Conservation (phyloP, 129 eudicot genomes). For the Scalesia atractyloides region DNA sequence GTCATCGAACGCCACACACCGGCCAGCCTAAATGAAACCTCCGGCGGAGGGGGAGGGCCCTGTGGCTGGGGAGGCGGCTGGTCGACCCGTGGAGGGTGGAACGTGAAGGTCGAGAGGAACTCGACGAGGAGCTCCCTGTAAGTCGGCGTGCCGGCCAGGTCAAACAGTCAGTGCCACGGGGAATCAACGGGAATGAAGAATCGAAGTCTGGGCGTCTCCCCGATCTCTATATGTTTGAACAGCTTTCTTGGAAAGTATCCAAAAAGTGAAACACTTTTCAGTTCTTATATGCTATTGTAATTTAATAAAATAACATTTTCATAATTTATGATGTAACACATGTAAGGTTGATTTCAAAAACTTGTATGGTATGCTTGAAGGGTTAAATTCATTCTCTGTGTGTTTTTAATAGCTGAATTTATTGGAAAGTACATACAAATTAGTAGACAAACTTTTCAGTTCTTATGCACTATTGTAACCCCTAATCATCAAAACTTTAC, state of each 20-base stretch:
- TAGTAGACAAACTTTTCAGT: not conserved
- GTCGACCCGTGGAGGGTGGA: no score
- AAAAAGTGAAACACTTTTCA: not conserved
- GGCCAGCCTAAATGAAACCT: no score
- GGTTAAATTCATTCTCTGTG: not conserved
- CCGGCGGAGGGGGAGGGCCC: no score
- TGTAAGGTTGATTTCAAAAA: not conserved
- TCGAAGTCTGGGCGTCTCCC: no score
- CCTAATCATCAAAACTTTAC: not conserved
- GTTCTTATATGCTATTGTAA: not conserved
- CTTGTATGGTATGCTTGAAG: not conserved
- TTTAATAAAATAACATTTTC: no score
- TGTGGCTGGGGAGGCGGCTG: no score
- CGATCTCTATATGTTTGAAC: not conserved
- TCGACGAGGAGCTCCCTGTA: no score
- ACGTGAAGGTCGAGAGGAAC: no score
- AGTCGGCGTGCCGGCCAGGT: no score
- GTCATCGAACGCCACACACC: no score
- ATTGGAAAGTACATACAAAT: not conserved
- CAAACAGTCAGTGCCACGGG: no score
- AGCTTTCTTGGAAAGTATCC: not conserved
- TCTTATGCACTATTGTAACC: not conserved
- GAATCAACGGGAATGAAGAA: no score
- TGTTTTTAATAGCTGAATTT: not conserved
- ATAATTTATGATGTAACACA: not conserved